phyloP scores from a whole-genome alignment of 257 asterid species.

The Ilex aquifolium region DNA sequence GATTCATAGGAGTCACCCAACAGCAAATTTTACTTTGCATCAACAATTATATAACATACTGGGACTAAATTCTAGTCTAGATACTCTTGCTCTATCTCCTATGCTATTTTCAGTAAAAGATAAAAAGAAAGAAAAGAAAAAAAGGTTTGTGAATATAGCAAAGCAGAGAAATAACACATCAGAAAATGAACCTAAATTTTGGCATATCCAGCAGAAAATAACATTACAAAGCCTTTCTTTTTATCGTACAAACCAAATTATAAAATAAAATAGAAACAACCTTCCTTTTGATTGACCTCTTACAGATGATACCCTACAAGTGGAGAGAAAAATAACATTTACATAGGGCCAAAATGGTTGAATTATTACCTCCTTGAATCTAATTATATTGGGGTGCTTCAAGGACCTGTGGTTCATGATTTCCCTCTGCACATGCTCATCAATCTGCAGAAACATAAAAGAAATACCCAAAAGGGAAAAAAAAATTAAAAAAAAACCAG shows the following conservation, averaged over 20 bases:
- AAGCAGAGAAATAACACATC: background rate
- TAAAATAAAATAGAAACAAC: no score
- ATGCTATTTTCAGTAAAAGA: background rate
- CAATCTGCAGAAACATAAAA: constrained; percentile 36
- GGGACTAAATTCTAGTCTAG: no score
- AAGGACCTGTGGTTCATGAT: constrained; percentile 75
- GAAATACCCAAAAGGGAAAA: background rate
- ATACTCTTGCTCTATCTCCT: background rate
- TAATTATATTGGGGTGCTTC: constrained; percentile 61
- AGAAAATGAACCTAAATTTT: background rate
- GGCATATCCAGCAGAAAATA: no score
- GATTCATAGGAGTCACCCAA: constrained; percentile 5
- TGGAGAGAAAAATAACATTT: no score
- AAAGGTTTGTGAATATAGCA: background rate
- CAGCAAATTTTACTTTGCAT: background rate
- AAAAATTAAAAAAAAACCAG: background rate
- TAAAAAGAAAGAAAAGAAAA: no score
- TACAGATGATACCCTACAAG: background rate
- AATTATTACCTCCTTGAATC: constrained; percentile 60
- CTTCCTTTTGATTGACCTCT: background rate
- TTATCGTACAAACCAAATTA: no score
- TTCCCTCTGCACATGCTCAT: constrained; percentile 81
- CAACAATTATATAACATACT: background rate
- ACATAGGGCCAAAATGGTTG: background rate
- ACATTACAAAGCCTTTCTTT: no score